A percentile compares a stretch with the other conserved stretches of the same genome.
Conservation (phyloP, 1,284 basidiomycete genomes). For the Leccinum insigne region DNA sequence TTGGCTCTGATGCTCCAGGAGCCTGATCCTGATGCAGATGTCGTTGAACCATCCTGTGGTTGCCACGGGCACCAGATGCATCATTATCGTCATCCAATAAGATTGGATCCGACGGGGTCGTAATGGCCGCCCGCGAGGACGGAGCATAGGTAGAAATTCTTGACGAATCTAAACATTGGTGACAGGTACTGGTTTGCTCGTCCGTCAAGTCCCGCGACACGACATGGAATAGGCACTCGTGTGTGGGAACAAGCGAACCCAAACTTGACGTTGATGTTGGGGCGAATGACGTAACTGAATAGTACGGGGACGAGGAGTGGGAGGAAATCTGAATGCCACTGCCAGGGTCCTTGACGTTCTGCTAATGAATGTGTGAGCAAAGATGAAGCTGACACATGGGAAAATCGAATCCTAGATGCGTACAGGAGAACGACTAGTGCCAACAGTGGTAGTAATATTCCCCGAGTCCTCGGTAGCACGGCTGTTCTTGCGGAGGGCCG, state of each 20-base stretch:
- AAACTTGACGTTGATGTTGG: constrained; percentile 31
- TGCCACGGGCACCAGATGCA: constrained; percentile 4
- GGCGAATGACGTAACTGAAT: constrained; percentile 17
- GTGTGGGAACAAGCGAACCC: constrained; percentile 29
- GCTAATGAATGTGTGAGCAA: background rate
- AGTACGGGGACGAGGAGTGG: constrained; percentile 8
- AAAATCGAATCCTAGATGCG: background rate
- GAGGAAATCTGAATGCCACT: background rate
- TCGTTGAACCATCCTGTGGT: constrained; percentile 1
- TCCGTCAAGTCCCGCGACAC: constrained; percentile 10
- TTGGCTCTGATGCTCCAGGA: background rate
- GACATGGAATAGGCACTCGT: constrained; percentile 29
- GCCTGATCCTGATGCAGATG: background rate
- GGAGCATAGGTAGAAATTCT: background rate
- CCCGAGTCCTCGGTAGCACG: constrained; percentile 10
- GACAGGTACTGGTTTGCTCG: background rate
- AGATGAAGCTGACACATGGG: background rate
- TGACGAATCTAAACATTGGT: background rate
- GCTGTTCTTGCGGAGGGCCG: constrained; percentile 19
- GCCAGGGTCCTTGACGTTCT: constrained; percentile 11
- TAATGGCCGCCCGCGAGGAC: background rate
- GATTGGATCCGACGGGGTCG: constrained; percentile 3
- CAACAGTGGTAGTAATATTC: constrained; percentile 9
- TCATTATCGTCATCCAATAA: constrained; percentile 11
- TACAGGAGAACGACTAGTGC: background rate